Percentiles rank a stretch among this genome's conserved stretches.
Evolutionary conservation across 768 basidiomycete genomes (phyloP).

Genomic region (Suillus subalutaceus): DNA sequence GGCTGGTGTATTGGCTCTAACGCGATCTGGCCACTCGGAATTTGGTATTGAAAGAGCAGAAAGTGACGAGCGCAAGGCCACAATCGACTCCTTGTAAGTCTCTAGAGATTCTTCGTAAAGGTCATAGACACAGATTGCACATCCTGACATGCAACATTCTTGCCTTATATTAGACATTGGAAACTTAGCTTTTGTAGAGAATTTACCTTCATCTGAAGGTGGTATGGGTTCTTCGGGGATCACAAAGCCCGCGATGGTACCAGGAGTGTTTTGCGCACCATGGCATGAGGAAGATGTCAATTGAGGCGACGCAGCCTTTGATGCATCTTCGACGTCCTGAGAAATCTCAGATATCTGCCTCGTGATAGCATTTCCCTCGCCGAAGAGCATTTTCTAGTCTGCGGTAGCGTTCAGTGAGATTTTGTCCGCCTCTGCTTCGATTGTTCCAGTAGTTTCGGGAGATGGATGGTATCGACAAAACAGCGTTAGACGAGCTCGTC

Average conservation of each 20-base stretch:
- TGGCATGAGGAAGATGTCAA: not conserved
- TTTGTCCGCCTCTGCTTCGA: conserved; percentile 48
- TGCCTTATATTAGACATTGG: conserved; percentile 6
- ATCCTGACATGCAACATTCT: conserved; percentile 97
- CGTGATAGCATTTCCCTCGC: conserved; percentile 42
- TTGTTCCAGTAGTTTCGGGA: conserved; percentile 3
- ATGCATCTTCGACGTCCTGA: conserved; percentile 14
- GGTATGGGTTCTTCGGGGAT: conserved; percentile 65
- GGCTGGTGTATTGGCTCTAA: conserved; percentile 34
- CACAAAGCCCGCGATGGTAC: conserved; percentile 28
- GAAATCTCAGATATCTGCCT: conserved; percentile 33
- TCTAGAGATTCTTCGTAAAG: conserved; percentile 76
- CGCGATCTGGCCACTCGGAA: conserved; percentile 63
- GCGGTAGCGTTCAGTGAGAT: conserved; percentile 58
- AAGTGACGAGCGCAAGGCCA: conserved; percentile 53
- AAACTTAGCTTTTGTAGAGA: not conserved
- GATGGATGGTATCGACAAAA: not conserved
- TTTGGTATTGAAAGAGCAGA: conserved; percentile 50
- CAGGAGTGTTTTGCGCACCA: not conserved
- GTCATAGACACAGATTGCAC: conserved; percentile 90
- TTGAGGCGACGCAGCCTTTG: not conserved
- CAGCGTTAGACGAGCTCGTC: not conserved
- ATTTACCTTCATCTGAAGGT: conserved; percentile 69
- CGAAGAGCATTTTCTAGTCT: conserved; percentile 58
- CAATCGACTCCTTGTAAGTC: conserved; percentile 60